Base-by-base conservation (phyloP, 805 yeast genomes). In the Schizosaccharomyces japonicus region DNA sequence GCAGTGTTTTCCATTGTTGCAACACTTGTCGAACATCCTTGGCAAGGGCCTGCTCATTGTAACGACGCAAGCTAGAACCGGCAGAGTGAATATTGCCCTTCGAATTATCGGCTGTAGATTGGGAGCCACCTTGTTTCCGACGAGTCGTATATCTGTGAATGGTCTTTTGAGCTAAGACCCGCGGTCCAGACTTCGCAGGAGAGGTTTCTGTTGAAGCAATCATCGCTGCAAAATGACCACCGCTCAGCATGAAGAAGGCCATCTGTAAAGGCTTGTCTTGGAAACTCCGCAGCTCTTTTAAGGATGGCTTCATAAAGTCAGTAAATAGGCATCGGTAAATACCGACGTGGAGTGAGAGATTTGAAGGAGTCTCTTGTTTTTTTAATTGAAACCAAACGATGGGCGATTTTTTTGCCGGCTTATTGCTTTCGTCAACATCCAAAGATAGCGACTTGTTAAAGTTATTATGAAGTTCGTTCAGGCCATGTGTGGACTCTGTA, bases 151-250 rank as follows among this genome's bases (percentile, higher is more conserved):
- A 90, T 53, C 96, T 69, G 60, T 87, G 98, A 60, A 81, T 82
- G 0, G 95, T 80, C 56, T 84, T 87, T 50, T 83, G 82, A 15
- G 66, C 78, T 2, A 84, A 47, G 6, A 85, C 60, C 46, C 68
- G 71, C 15, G 73, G 70, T 59, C 76, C 82, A 65, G n/a, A 70
- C 57, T 11, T 70, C 71, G 30, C 66, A 64, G 36, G 66, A 65
- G 50, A 66, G 63, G 19, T 77, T 45, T 66, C 66, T 56, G 85
- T 95, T 1, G 83, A 74, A 6, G 90, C 68, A 39, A 90, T 79
- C 0, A 95, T 95, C 17, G 90, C 98, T 0, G 96, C 94, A 66
- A 90, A 90, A 63, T 90, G 95, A 39, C 98, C 98, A 40, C 96
- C 95, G 13, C 95, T 95, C 48, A 90, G 72, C 94, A 90, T 82